Percentiles rank a stretch among this genome's conserved stretches.
Conservation (phyloP, 2,329 filamentous ascomycete genomes). For the Leptodontidium sp. region DNA sequence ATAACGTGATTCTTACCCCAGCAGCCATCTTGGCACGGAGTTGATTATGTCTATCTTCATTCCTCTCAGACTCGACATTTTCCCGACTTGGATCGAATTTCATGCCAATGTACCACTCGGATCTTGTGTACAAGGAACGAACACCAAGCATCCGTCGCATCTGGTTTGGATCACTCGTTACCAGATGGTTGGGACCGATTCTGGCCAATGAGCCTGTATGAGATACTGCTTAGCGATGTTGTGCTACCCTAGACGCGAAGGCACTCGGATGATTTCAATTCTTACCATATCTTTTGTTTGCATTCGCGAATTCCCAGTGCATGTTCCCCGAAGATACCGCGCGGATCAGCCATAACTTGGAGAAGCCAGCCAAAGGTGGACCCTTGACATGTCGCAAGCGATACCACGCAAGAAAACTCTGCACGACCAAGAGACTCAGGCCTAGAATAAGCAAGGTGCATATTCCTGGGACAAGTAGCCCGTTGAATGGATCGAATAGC, state of each 20-base stretch:
- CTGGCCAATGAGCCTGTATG: constrained; percentile 47
- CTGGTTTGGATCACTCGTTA: constrained; percentile 51
- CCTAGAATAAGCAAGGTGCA: neutral
- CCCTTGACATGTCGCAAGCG: constrained; percentile 1
- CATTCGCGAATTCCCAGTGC: constrained; percentile 3
- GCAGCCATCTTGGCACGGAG: constrained; percentile 57
- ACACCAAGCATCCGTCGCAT: constrained; percentile 51
- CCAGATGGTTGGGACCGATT: constrained; percentile 52
- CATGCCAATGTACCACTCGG: constrained; percentile 56
- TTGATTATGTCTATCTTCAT: constrained; percentile 54
- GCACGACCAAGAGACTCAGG: neutral
- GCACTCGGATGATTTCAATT: neutral
- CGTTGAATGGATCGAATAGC: neutral
- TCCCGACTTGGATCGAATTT: constrained; percentile 60
- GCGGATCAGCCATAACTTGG: neutral
- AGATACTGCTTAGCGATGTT: neutral
- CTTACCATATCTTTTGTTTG: constrained; percentile 19
- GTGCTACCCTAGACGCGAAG: too few species aligned
- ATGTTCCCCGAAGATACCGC: neutral
- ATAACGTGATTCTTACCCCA: constrained; percentile 44
- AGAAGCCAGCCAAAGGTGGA: neutral
- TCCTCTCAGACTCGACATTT: constrained; percentile 59
- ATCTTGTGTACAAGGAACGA: constrained; percentile 50
- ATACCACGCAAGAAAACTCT: neutral
- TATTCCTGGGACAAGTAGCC: neutral